Percentiles rank a stretch among this genome's conserved stretches.
These are phyloP conservation scores for Fusarium continuum DNA, from an alignment of 2,329 filamentous ascomycete species.

Conservation along the genomic window DNA sequence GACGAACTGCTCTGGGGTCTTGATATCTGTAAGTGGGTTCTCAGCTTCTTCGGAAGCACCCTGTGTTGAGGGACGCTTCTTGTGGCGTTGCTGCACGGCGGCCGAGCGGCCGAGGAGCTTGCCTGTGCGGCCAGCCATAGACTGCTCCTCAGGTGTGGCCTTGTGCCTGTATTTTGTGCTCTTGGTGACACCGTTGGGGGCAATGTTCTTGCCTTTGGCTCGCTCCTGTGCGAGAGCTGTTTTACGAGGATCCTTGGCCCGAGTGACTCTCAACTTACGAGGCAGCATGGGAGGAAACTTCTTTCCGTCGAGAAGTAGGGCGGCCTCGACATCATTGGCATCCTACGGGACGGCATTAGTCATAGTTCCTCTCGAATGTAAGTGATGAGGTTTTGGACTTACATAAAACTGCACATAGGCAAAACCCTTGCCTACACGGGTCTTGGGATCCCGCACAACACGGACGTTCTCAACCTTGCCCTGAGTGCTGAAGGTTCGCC, in stretches of 20 bases:
- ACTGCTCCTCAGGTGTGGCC: slow-evolving; percentile 73
- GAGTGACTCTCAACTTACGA: slow-evolving; percentile 82
- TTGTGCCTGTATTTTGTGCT: slow-evolving; percentile 73
- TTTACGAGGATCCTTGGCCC: slow-evolving; percentile 79
- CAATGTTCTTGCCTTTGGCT: slow-evolving; percentile 45
- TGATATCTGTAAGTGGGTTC: slow-evolving; percentile 45
- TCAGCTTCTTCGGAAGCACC: slow-evolving; percentile 34
- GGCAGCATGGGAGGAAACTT: slow-evolving; percentile 96
- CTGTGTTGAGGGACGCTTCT: slow-evolving; percentile 31
- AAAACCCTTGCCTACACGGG: slow-evolving; percentile 94
- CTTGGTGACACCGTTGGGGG: slow-evolving; percentile 51
- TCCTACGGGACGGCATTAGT: slow-evolving; percentile 60
- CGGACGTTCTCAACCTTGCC: slow-evolving; percentile 93
- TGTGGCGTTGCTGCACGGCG: slow-evolving; percentile 59
- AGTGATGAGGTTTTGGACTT: slow-evolving; percentile 42
- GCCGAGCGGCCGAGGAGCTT: slow-evolving; percentile 78
- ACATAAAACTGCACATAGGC: slow-evolving; percentile 96
- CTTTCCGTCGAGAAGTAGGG: slow-evolving; percentile 86
- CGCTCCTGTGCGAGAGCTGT: slow-evolving; percentile 59
- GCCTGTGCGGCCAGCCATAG: slow-evolving; percentile 75
- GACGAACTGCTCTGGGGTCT: slow-evolving; percentile 75
- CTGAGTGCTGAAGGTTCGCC: slow-evolving; percentile 77
- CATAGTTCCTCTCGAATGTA: neutral
- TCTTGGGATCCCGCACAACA: slow-evolving; percentile 87
- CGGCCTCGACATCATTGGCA: slow-evolving; percentile 87